Percentiles rank a stretch among this genome's conserved stretches.
These are phyloP conservation scores for Jackrogersella multiformis DNA, from an alignment of 495 filamentous ascomycete genomes.

Conservation along the genomic window DNA sequence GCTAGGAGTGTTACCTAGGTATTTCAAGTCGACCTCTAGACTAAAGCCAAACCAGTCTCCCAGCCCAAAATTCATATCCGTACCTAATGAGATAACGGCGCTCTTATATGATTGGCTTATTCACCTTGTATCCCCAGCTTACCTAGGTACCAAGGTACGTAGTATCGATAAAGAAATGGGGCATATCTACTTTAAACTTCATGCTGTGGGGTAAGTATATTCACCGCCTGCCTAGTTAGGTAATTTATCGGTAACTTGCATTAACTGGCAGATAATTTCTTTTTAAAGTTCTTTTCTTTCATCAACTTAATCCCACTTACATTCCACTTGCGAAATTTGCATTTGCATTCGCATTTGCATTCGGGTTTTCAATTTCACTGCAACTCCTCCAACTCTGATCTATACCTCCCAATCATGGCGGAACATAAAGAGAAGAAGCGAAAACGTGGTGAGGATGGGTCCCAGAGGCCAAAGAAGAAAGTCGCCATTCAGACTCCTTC, in stretches of 20 bases:
- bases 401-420: conserved; percentile 55
- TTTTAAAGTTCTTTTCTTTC: conserved; percentile 12
- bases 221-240: conserved; percentile 48
- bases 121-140: too few relatives aligned
- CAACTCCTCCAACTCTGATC: background rate
- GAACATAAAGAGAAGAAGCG: conserved; percentile 74
- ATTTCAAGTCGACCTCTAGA: too few relatives aligned
- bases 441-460: conserved; percentile 68
- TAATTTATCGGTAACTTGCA: conserved; percentile 14
- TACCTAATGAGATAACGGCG: too few relatives aligned
- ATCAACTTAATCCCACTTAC: conserved; percentile 21
- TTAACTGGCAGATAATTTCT: conserved; percentile 35
- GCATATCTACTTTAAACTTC: too few relatives aligned
- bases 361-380: conserved; percentile 12
- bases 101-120: too few relatives aligned
- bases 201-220: conserved; percentile 28
- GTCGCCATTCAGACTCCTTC: conserved; percentile 61
- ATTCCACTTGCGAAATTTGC: too few relatives aligned
- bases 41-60: too few relatives aligned
- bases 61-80: too few relatives aligned
- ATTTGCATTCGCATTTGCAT: too few relatives aligned
- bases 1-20: too few relatives aligned
- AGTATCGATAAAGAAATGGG: too few relatives aligned
- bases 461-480: conserved; percentile 67
- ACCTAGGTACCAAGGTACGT: too few relatives aligned